Base-by-base conservation (phyloP, 495 filamentous ascomycete genomes). In the Tirmania nivea region DNA sequence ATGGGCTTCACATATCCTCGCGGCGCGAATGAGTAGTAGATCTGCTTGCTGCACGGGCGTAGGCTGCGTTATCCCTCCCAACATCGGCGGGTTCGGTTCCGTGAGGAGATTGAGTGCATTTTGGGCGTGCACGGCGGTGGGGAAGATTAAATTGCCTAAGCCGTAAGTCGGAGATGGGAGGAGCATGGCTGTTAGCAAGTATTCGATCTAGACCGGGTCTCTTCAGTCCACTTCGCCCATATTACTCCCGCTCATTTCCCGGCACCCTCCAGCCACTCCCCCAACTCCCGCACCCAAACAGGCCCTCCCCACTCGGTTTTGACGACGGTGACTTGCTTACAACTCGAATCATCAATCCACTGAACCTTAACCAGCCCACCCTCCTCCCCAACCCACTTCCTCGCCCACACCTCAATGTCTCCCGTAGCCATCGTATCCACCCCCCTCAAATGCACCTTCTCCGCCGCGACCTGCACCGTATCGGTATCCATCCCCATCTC, bases 281-380 rank as follows among this genome's bases (percentile, higher is more conserved):
- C 2, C 25, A 31, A 31, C 25, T 31, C 7, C 25, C 25, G 7
- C 25, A 31, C 25, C 25, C 25, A 31, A 31, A 31, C 25, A 5
- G 25, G 25, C 25, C 25, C 25, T 31, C 25, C 7, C 25, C 25
- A 31, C 25, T 31, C 25, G 25, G 25, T 7, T 5, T 7, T 31
- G 25, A 31, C 25, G 25, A 7, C 25, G 25, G 25, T 31, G 25
- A 31, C 25, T 31, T 31, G 25, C 60, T 37, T 34, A 63, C 60
- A 64, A 0, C 87, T 90, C 16, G 76, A 81, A 64, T 97, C 90
- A 60, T 97, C 83, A 56, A 97, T 88, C 90, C 90, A 97, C 67
- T 95, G 85, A 58, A 95, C 69, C 17, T 76, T 74, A 20, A 69
- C 63, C 34, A 81, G 74, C 7, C 63, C 58, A 5, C 25, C 25